Conservation (phyloP, 2,329 filamentous ascomycete genomes). For the Leptographium radiaticola region DNA sequence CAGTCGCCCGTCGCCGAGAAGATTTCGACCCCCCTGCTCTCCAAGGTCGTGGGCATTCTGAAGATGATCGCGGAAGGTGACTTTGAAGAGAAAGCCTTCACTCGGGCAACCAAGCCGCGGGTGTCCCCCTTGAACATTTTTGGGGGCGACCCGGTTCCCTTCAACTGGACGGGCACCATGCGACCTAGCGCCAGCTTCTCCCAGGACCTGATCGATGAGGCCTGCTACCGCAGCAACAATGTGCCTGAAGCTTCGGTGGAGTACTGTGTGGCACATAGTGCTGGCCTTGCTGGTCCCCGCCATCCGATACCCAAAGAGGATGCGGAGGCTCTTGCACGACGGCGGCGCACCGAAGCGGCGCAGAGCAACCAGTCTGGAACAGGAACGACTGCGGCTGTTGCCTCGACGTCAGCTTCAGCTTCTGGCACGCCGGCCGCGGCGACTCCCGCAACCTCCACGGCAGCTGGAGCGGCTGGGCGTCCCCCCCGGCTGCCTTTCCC, state of each 20-base stretch:
- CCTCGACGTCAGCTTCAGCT: neutral
- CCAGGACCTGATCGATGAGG: slow-evolving; percentile 53
- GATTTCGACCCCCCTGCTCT: slow-evolving; percentile 57
- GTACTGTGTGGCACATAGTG: slow-evolving; percentile 57
- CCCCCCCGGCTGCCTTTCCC: slow-evolving; percentile 8
- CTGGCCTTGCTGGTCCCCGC: slow-evolving; percentile 43
- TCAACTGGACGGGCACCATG: slow-evolving; percentile 30
- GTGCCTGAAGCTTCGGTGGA: slow-evolving; percentile 46
- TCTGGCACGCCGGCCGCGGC: neutral
- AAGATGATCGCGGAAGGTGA: slow-evolving; percentile 68
- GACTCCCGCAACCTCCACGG: neutral
- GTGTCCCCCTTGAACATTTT: slow-evolving; percentile 3
- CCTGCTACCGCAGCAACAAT: slow-evolving; percentile 70
- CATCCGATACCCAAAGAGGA: slow-evolving; percentile 56
- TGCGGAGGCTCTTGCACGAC: slow-evolving; percentile 14
- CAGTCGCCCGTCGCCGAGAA: slow-evolving; percentile 74
- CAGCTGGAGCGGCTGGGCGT: neutral
- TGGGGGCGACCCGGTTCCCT: slow-evolving; percentile 21
- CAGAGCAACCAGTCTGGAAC: slow-evolving; percentile 2
- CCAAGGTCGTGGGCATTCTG: slow-evolving; percentile 71
- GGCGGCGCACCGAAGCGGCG: slow-evolving; percentile 12
- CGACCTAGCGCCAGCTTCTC: slow-evolving; percentile 31
- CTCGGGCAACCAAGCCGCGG: neutral
- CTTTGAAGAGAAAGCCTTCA: slow-evolving; percentile 36
- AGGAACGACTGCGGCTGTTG: no score